Evolutionary conservation across 2,329 filamentous ascomycete species (phyloP), one percentile per base, ranked within the genome.

Genomic region (Alternaria incomplexa): DNA sequence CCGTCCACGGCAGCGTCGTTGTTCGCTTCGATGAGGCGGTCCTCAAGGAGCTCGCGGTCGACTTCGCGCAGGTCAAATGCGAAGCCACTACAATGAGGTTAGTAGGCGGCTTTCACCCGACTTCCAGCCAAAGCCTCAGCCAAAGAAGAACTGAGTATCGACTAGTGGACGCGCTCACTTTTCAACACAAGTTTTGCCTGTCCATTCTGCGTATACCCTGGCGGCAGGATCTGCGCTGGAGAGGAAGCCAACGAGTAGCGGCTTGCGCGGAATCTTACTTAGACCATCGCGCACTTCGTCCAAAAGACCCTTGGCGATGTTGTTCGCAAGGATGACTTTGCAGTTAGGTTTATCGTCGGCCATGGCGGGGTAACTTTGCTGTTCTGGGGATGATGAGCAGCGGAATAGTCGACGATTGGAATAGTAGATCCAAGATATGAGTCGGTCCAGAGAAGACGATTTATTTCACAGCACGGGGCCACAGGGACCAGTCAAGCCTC

Each of bases 191-290:
- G 96, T 97, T 86, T 97, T 97, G 81, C 93, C 92, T 44, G 95
- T 97, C 93, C 93, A 97, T 81, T 97, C 93, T 58, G 96, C 96
- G 79, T 99, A 98, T 84, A 96, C 93, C 73, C 92, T 85, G 30
- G 95, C 95, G 43, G 93, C 93, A 28, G 94, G 93, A 81, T 99
- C 96, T 69, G 88, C 87, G 81, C 97, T 98, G 70, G 95, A 93
- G 60, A 99, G 85, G 81, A 97, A 97, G 62, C 95, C 96, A 47
- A 95, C 92, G 56, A 99, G 87, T 65, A 91, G 90, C 32, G 96
- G 94, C 77, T 89, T 84, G 69, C 87, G 88, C 74, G 90, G 86
- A 51, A 97, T 84, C 68, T 89, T 90, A 74, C 88, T 87, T 63
- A 97, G 84, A 7, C 91, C 92, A 62, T 91, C 87, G 69, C 89